phyloP scores from a whole-genome alignment of 2,329 filamentous ascomycete species.

The Juglanconis sp. region DNA sequence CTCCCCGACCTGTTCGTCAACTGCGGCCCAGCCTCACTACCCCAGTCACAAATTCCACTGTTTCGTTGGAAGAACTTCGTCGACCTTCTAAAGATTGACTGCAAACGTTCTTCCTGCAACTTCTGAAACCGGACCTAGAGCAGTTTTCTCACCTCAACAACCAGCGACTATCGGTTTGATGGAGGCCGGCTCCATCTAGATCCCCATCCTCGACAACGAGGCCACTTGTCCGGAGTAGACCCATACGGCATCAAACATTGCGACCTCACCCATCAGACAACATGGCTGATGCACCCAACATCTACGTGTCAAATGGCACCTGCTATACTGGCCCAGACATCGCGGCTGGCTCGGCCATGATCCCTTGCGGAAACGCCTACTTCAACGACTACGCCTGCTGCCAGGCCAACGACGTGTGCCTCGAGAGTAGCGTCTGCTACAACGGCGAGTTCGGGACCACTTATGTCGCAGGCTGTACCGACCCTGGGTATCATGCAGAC shows the following conservation, averaged over 20 bases:
- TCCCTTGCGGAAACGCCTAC: conserved; percentile 32
- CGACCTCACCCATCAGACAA: neutral
- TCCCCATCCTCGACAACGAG: too few species aligned
- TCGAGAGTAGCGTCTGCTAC: conserved; percentile 26
- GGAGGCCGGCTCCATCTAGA: too few species aligned
- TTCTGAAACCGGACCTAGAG: too few species aligned
- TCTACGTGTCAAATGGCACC: conserved; percentile 31
- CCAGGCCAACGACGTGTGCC: conserved; percentile 30
- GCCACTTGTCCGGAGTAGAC: too few species aligned
- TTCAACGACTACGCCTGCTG: conserved; percentile 31
- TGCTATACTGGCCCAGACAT: conserved; percentile 25
- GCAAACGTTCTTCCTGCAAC: too few species aligned
- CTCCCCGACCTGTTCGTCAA: too few species aligned
- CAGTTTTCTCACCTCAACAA: too few species aligned
- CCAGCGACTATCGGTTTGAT: too few species aligned
- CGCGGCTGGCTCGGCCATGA: conserved; percentile 20
- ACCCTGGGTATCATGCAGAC: conserved; percentile 27
- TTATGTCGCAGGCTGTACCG: conserved; percentile 37
- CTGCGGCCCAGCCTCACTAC: too few species aligned
- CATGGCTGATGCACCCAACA: conserved; percentile 15
- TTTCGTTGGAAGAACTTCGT: too few species aligned
- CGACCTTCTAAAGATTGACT: too few species aligned
- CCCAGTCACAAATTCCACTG: too few species aligned
- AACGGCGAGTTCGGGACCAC: conserved; percentile 23
- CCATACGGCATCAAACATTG: neutral